Evolutionary conservation across 2,329 filamentous ascomycete genomes (phyloP), one percentile per base, ranked within the genome.

Genomic region (Alternaria sp.): DNA sequence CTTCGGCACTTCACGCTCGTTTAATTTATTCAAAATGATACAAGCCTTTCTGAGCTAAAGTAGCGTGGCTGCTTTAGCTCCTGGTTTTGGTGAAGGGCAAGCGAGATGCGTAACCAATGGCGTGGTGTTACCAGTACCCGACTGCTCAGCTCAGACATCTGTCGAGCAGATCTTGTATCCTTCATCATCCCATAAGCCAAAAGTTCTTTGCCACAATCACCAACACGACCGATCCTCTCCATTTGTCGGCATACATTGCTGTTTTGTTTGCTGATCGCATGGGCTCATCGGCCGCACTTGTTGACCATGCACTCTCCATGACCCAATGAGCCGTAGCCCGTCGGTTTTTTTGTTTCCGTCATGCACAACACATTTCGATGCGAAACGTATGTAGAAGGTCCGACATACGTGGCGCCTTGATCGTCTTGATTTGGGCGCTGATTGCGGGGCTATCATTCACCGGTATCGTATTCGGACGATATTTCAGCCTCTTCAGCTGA

Each of bases 381-480:
- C 49, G 33, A 23, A 52, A 49, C 31, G 28, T 11, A 45, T 54
- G 36, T 23, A 50, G 31, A 54, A 54, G 40, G 14, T 46, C 28
- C 21, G 31, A 34, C 4, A 49, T 50, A 5, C 31, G 58, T 51
- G 54, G 54, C 60, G 40, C 21, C 17, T 31, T 36, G 13, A 33
- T 34, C 44, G 42, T 34, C 29, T 58, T 33, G 39, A 37, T 44
- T 55, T 45, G 54, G 26, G 33, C 42, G 46, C 34, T 48, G 37
- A 40, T 41, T 60, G 48, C 52, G 45, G 53, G 36, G 54, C 41
- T 21, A 7, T 14, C 39, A 34, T 57, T 53, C 54, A 65, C 56
- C 60, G 56, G 60, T 60, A 39, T 56, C 60, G 60, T 58, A 55
- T 63, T 46, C 42, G 28, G 37, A 58, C 41, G 29, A 49, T 26